Percentiles rank a stretch among this genome's conserved stretches.
Conservation (phyloP, 768 basidiomycete genomes). For the Auricularia cornea region DNA sequence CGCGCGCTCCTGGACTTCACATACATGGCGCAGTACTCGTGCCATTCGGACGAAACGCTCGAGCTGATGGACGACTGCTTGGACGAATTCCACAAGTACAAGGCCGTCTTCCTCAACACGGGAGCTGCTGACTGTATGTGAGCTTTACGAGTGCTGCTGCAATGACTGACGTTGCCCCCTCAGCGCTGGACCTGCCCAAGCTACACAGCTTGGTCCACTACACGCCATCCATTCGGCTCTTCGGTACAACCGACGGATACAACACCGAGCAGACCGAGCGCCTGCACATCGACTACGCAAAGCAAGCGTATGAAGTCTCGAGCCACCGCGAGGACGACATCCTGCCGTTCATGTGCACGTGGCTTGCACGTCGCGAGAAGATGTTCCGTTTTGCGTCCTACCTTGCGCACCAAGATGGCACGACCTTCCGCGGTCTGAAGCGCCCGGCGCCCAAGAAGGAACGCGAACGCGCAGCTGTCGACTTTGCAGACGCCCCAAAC, state of each 20-base stretch:
- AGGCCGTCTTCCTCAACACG: background rate
- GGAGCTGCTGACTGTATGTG: slow-evolving; percentile 6
- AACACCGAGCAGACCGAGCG: slow-evolving; percentile 33
- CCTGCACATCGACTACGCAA: slow-evolving; percentile 25
- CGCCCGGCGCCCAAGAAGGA: background rate
- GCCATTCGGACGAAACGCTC: slow-evolving; percentile 9
- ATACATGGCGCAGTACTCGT: slow-evolving; percentile 16
- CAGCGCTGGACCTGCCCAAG: slow-evolving; percentile 35
- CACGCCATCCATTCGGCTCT: slow-evolving; percentile 17
- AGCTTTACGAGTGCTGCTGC: slow-evolving; percentile 3
- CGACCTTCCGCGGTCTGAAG: background rate
- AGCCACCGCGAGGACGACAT: slow-evolving; percentile 7
- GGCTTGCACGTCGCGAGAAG: slow-evolving; percentile 5
- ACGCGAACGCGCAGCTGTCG: background rate
- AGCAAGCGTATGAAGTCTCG: slow-evolving; percentile 12
- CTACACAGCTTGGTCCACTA: slow-evolving; percentile 33
- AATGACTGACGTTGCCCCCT: background rate
- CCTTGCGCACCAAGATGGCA: background rate
- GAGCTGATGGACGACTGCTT: slow-evolving; percentile 18
- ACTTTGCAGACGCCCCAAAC: background rate
- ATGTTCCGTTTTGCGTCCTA: slow-evolving; percentile 1
- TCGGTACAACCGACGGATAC: slow-evolving; percentile 32
- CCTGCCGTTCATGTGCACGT: slow-evolving; percentile 8
- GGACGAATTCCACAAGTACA: slow-evolving; percentile 24
- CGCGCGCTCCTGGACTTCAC: slow-evolving; percentile 19